A percentile compares a stretch with the other conserved stretches of the same genome.
Conservation (phyloP, 2,329 filamentous ascomycete species). For the Fusarium pilosicola region DNA sequence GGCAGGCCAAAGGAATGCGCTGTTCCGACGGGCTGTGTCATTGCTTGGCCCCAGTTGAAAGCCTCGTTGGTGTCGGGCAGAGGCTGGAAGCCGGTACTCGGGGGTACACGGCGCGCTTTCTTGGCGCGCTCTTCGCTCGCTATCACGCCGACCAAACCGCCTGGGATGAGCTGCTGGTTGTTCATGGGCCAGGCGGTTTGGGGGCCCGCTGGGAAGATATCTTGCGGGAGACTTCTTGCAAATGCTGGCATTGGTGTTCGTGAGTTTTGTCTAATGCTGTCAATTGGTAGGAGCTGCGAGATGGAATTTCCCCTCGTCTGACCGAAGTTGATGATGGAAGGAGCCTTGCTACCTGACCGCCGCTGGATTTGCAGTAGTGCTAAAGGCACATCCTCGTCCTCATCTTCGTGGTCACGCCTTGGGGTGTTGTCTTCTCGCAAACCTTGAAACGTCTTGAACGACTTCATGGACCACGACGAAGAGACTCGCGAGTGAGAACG, state of each 20-base stretch:
- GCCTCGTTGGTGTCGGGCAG: slow-evolving; percentile 14
- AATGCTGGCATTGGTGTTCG: slow-evolving; percentile 2
- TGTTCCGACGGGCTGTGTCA: not conserved
- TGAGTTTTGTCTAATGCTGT: not conserved
- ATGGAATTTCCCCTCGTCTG: not conserved
- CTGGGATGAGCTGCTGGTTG: slow-evolving; percentile 11
- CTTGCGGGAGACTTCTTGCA: not conserved
- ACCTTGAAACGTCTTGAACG: not conserved
- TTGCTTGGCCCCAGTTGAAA: slow-evolving; percentile 6
- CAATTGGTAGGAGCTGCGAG: not conserved
- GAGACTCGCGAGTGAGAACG: not conserved
- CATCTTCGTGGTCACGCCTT: not conserved
- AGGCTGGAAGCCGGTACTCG: slow-evolving; percentile 26
- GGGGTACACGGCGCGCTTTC: slow-evolving; percentile 9
- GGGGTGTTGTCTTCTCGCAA: not conserved
- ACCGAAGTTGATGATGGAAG: not conserved
- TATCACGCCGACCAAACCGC: slow-evolving; percentile 26
- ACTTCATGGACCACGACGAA: slow-evolving; percentile 12
- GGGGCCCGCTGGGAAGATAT: not conserved
- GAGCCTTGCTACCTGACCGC: not conserved
- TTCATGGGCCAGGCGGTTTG: slow-evolving; percentile 2
- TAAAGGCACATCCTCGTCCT: slow-evolving; percentile 18
- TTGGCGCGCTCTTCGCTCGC: slow-evolving; percentile 27
- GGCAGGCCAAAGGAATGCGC: not conserved
- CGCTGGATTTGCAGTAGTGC: slow-evolving; percentile 4